Percentiles rank a stretch among this genome's conserved stretches.
Evolutionary conservation across 129 eudicot species (phyloP).

Genomic region (Arctium lappa): DNA sequence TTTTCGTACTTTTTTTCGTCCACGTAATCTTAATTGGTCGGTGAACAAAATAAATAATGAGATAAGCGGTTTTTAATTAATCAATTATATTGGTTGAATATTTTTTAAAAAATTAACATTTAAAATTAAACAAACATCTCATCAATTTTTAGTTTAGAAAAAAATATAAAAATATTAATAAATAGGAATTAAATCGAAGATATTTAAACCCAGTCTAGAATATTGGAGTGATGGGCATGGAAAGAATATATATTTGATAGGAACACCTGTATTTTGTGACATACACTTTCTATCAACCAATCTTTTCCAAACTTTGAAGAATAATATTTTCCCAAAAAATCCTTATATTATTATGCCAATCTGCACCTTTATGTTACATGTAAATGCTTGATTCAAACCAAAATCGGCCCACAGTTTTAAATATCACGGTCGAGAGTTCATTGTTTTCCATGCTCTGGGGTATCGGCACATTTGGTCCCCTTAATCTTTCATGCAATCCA

Average conservation of each 20-base stretch:
- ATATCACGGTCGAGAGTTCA: background rate
- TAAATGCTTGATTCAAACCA: background rate
- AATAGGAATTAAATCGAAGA: background rate
- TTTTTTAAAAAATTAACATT: too few species aligned
- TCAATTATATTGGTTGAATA: too few species aligned
- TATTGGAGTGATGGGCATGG: background rate
- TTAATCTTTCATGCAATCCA: background rate
- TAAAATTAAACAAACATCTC: too few species aligned
- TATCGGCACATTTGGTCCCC: background rate
- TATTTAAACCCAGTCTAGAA: background rate
- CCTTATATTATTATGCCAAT: background rate
- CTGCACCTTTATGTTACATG: conserved; percentile 8
- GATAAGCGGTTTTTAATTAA: too few species aligned
- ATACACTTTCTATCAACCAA: conserved; percentile 2
- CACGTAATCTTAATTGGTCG: too few species aligned
- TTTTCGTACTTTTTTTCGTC: too few species aligned
- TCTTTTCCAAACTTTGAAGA: conserved; percentile 10
- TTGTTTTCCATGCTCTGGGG: background rate
- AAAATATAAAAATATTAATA: background rate
- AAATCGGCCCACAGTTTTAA: background rate
- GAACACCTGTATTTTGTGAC: background rate
- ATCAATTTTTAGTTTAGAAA: too few species aligned
- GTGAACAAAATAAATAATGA: too few species aligned
- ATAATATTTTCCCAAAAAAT: background rate
- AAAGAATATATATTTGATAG: background rate